phyloP scores from a whole-genome alignment of 805 yeast species.

The Cephaloascus albidus region DNA sequence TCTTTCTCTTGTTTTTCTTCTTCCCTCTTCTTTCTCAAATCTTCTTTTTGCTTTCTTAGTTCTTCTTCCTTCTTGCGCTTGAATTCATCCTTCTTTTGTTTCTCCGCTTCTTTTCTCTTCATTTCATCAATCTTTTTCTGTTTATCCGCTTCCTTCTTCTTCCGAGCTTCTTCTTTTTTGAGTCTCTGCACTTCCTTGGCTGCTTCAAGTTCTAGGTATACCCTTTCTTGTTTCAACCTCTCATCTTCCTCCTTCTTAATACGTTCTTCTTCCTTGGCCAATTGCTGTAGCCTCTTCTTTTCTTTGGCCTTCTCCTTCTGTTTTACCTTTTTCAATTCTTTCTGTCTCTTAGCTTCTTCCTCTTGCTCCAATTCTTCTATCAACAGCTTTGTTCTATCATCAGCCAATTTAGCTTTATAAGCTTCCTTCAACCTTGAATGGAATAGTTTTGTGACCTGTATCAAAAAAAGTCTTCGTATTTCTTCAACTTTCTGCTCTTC shows the following conservation, averaged over 20 bases:
- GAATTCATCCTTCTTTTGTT: constrained; percentile 36
- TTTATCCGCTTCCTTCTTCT: background rate
- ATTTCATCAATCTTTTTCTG: background rate
- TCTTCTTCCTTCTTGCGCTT: constrained; percentile 27
- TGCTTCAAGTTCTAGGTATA: constrained; percentile 20
- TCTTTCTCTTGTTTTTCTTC: constrained; percentile 4
- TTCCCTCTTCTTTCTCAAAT: constrained; percentile 5
- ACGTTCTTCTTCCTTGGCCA: constrained; percentile 54
- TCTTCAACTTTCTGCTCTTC: constrained; percentile 66
- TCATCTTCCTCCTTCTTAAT: constrained; percentile 46
- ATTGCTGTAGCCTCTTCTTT: constrained; percentile 53
- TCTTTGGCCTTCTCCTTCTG: constrained; percentile 66
- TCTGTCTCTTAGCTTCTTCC: constrained; percentile 52
- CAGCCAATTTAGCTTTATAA: constrained; percentile 73
- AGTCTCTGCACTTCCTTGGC: constrained; percentile 3
- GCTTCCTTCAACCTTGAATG: constrained; percentile 67
- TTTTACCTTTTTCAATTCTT: constrained; percentile 54
- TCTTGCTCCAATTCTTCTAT: constrained; percentile 66
- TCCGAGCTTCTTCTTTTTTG: background rate
- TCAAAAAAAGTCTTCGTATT: constrained; percentile 69
- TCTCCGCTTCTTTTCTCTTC: constrained; percentile 25
- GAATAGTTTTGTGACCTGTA: constrained; percentile 70
- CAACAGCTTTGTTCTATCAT: constrained; percentile 54
- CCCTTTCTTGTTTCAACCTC: constrained; percentile 21
- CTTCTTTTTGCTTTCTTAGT: constrained; percentile 12